Evolutionary conservation across 1,284 basidiomycete genomes (phyloP), one percentile per base, ranked within the genome.

Genomic region (Peniophora sp.): DNA sequence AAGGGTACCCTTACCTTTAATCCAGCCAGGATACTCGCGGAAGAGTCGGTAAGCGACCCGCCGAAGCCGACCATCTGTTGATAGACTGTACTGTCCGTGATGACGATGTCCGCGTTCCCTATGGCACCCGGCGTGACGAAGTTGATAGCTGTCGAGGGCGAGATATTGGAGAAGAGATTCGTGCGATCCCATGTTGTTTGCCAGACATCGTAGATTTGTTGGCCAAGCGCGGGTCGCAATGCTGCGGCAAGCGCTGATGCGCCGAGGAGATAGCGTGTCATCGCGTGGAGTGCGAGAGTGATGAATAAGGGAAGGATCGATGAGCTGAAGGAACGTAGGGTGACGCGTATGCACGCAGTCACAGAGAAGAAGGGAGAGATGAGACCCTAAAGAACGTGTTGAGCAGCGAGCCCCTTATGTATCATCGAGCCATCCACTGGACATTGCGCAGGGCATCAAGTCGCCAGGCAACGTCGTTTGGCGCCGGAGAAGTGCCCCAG

Each of bases 51-150:
- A 47, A 78, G 58, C 1, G 71, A 49, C 22, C 70, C 74, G 1
- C 76, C 76, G 49, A 74, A 76, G 11, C 77, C 76, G 54, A 68
- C 67, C 47, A 79, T 68, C 2, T 67, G 64, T 58, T 78, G 77
- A 55, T 69, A 70, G 22, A 68, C 57, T 3, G 61, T 52, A 15
- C 60, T 60, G 55, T 75, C 74, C 34, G 70, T 56, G 3, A 78
- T 56, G 47, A 67, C 65, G 44, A 78, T 78, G 54, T 75, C 69
- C 2, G 71, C 75, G 45, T 62, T 61, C 3, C 69, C 74, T 20
- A 66, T 67, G 15, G 66, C 44, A 11, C 72, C 71, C 3, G 71
- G 70, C 14, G 69, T 61, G 14, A 55, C 60, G 47, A 72, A 74
- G 57, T 68, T 66, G 55, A 73, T 67, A 17, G 67, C 54, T 17